Evolutionary conservation across 2,329 filamentous ascomycete species (phyloP), one percentile per base, ranked within the genome.

Genomic region (Venturia carpophila): DNA sequence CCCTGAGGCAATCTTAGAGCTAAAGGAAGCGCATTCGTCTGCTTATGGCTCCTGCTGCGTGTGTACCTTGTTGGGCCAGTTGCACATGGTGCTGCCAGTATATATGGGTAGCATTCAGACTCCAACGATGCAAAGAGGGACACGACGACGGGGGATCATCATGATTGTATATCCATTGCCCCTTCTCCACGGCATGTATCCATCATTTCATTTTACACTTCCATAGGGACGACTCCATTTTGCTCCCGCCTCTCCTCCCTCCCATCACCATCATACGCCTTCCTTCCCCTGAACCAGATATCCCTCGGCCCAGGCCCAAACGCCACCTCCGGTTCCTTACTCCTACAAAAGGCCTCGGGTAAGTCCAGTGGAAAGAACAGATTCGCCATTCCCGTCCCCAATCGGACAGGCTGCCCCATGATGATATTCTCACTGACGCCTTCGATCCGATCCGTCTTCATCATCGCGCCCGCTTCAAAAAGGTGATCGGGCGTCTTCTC

Each of bases 401-500:
- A 82, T 56, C 84, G 84, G 84, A 97, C 95, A 52, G 88, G 92
- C 81, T 97, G 93, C 19, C 94, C 94, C 88, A 97, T 94, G 73
- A 99, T 99, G 73, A 99, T 97, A 77, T 92, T 95, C 78, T 99
- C 94, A 65, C 86, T 90, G 11, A 99, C 94, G 71, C 94, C 94
- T 75, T 96, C 90, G 67, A 99, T 95, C 68, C 85, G 83, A 77
- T 99, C 94, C 37, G 86, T 88, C 80, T 97, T 97, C 82, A 95
- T 95, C 65, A 88, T 87, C 5, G 91, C 90, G 7, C 92, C 94
- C 2, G 94, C 94, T 68, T 97, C 93, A 72, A 99, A 99, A 49
- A 99, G 78, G 77, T 99, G 94, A 74, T 99, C 94, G 0, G 94
- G 92, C 60, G 94, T 99, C 84, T 97, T 97, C 78, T 99, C 94